phyloP scores from a whole-genome alignment of 805 yeast species.

The Zygosaccharomyces gambellarensis region DNA sequence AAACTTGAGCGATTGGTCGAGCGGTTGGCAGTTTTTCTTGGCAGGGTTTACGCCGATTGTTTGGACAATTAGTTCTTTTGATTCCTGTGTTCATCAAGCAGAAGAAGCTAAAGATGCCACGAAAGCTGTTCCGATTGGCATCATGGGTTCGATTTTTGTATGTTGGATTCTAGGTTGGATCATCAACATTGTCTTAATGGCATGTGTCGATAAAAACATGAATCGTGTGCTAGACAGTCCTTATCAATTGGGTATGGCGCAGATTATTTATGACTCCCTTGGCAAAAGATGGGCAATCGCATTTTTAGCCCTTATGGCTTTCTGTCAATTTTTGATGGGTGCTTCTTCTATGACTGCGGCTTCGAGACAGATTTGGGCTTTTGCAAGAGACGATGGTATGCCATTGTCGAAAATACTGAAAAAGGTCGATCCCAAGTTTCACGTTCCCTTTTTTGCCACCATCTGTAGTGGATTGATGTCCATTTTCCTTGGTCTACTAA shows the following conservation, averaged over 20 bases:
- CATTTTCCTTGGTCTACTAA: slow-evolving; percentile 51
- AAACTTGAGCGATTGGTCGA: slow-evolving; percentile 49
- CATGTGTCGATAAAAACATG: slow-evolving; percentile 46
- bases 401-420: slow-evolving; percentile 52
- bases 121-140: slow-evolving; percentile 58
- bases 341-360: slow-evolving; percentile 53
- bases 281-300: slow-evolving; percentile 64
- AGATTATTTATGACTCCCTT: slow-evolving; percentile 53
- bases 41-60: slow-evolving; percentile 58
- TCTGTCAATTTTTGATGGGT: slow-evolving; percentile 64
- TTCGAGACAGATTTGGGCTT: slow-evolving; percentile 67
- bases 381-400: slow-evolving; percentile 69
- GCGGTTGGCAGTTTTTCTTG: slow-evolving; percentile 50
- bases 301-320: slow-evolving; percentile 52
- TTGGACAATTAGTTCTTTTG: slow-evolving; percentile 74
- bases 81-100: slow-evolving; percentile 65
- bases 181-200: slow-evolving; percentile 49
- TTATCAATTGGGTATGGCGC: slow-evolving; percentile 60
- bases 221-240: slow-evolving; percentile 37
- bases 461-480: slow-evolving; percentile 47
- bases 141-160: slow-evolving; percentile 49
- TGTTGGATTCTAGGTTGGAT: slow-evolving; percentile 57
- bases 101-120: slow-evolving; percentile 65
- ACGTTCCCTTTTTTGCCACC: slow-evolving; percentile 62
- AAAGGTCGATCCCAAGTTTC: slow-evolving; percentile 47